Conservation (phyloP, 768 basidiomycete species). For the Tricholoma flavovirens region DNA sequence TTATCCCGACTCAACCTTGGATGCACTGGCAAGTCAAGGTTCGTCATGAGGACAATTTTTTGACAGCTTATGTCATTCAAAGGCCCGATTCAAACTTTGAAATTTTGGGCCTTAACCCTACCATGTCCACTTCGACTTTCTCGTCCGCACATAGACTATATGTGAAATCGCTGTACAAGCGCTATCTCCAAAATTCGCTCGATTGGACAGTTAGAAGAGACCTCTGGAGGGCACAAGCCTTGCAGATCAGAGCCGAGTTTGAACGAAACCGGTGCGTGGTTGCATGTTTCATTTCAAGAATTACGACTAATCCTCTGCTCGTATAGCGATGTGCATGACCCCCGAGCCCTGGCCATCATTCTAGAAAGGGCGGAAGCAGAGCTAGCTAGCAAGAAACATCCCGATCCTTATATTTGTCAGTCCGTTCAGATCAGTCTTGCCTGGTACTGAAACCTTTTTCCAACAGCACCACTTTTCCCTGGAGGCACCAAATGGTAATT, state of each 20-base stretch:
- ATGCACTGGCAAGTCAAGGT: not conserved
- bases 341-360: slow-evolving; percentile 72
- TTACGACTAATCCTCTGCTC: slow-evolving; percentile 4
- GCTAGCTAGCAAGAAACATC: slow-evolving; percentile 65
- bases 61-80: slow-evolving; percentile 5
- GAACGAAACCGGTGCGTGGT: slow-evolving; percentile 78
- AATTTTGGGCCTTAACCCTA: slow-evolving; percentile 8
- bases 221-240: slow-evolving; percentile 78
- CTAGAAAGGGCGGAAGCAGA: slow-evolving; percentile 75
- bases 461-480: slow-evolving; percentile 69
- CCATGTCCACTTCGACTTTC: slow-evolving; percentile 60
- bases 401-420: slow-evolving; percentile 92
- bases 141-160: slow-evolving; percentile 72
- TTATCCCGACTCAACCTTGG: not conserved
- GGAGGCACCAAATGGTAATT: slow-evolving; percentile 96
- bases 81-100: not conserved
- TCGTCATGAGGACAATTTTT: not conserved
- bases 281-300: not conserved
- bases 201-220: slow-evolving; percentile 89
- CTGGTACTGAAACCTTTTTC: slow-evolving; percentile 2
- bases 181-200: slow-evolving; percentile 78
- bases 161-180: slow-evolving; percentile 89
- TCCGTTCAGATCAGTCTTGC: slow-evolving; percentile 15
- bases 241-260: slow-evolving; percentile 87
- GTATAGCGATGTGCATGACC: slow-evolving; percentile 74